These are phyloP conservation scores for Nicotiana attenuata DNA, from an alignment of 257 asterid species.

Conservation along the genomic window DNA sequence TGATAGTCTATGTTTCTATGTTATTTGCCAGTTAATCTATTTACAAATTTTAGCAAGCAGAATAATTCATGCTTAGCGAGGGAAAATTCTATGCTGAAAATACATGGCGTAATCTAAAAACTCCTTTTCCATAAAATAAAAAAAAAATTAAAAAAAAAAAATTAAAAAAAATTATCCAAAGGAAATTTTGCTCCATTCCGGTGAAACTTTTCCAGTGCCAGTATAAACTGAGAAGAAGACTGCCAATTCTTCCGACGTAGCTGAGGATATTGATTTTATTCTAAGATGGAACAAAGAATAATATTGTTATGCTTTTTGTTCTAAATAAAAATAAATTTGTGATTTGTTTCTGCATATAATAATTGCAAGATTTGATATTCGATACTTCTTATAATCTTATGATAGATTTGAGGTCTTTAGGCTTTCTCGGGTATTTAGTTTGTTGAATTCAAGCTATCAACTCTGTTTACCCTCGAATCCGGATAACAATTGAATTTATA, in stretches of 20 bases:
- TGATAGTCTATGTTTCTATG: not conserved
- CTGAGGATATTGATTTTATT: not conserved
- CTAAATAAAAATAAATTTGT: not conserved
- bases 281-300: not conserved
- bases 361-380: not conserved
- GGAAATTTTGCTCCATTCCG: not conserved
- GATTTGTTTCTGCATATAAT: not conserved
- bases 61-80: not conserved
- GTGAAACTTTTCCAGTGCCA: not conserved
- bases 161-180: not conserved
- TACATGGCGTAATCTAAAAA: not conserved
- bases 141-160: no score
- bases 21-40: not conserved
- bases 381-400: not conserved
- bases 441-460: not conserved
- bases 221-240: not conserved
- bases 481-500: no score
- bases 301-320: not conserved
- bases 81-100: not conserved
- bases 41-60: not conserved
- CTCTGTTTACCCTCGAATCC: no score
- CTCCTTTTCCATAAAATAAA: not conserved
- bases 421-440: not conserved
- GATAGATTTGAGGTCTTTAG: not conserved
- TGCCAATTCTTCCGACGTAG: not conserved